These are phyloP conservation scores for Pythium folliculosum DNA, from an alignment of 352 stramenopile genomes.

Conservation along the genomic window DNA sequence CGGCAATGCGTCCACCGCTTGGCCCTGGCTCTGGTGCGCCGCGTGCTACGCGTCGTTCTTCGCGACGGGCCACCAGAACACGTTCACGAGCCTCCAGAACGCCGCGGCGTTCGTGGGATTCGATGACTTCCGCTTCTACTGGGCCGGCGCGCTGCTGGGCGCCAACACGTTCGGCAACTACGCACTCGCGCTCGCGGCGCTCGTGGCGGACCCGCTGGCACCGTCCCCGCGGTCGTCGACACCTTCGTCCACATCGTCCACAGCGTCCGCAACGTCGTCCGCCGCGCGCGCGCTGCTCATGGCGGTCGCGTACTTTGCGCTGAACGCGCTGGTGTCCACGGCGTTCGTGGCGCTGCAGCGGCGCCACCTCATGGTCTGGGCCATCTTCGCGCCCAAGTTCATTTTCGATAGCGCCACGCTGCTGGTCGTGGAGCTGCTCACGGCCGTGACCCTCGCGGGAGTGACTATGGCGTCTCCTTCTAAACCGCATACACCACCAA, in stretches of 20 bases:
- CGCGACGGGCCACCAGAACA: constrained; percentile 86
- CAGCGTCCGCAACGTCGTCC: no score
- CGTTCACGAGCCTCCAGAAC: constrained; percentile 91
- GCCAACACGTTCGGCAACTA: constrained; percentile 90
- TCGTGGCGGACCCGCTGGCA: constrained; percentile 13
- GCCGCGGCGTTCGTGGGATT: constrained; percentile 88
- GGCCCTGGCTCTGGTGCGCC: constrained; percentile 51
- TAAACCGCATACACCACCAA: constrained; percentile 12
- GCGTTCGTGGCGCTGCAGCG: constrained; percentile 83
- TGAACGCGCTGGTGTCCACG: constrained; percentile 73
- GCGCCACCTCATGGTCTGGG: constrained; percentile 93
- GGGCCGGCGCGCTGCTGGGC: constrained; percentile 69
- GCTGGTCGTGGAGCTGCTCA: constrained; percentile 48
- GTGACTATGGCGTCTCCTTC: background rate
- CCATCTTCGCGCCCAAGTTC: constrained; percentile 92
- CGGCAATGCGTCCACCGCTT: no score
- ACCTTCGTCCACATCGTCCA: no score
- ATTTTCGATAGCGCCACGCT: constrained; percentile 80
- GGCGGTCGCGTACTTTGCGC: constrained; percentile 49
- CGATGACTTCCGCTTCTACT: constrained; percentile 83
- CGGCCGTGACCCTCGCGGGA: constrained; percentile 1
- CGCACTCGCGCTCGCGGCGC: constrained; percentile 40
- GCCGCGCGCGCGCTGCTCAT: constrained; percentile 22
- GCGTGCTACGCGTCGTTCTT: constrained; percentile 81
- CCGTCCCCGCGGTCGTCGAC: constrained; percentile 12